phyloP scores from a whole-genome alignment of 2,329 filamentous ascomycete genomes.

The Lasiodiplodia theobromae region DNA sequence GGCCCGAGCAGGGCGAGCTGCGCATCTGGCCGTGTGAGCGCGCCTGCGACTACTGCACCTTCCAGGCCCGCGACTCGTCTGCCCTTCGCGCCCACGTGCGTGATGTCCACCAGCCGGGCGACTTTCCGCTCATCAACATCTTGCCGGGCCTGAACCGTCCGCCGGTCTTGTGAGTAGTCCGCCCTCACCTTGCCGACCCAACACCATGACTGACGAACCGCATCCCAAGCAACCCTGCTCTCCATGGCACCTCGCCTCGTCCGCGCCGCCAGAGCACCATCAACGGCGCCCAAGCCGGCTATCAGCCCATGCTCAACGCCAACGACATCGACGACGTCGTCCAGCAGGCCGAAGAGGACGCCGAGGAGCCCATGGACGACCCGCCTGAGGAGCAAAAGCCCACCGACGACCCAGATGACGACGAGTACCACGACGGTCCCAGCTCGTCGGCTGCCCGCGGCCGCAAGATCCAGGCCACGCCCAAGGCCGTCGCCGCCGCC shows the following conservation, averaged over 20 bases:
- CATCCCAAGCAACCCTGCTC: slow-evolving; percentile 8
- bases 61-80: slow-evolving; percentile 24
- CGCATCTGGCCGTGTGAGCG: slow-evolving; percentile 30
- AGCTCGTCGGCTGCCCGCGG: slow-evolving; percentile 1
- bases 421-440: background rate
- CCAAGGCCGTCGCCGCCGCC: slow-evolving; percentile 21
- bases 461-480: slow-evolving; percentile 22
- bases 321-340: background rate
- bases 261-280: background rate
- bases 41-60: slow-evolving; percentile 26
- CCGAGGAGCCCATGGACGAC: background rate
- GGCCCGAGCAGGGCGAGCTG: slow-evolving; percentile 25
- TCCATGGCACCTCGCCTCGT: slow-evolving; percentile 16
- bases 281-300: background rate
- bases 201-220: background rate
- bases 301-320: background rate
- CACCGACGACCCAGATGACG: background rate
- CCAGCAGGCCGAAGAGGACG: background rate
- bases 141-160: slow-evolving; percentile 14
- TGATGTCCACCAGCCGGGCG: slow-evolving; percentile 17
- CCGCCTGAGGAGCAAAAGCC: background rate
- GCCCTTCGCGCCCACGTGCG: slow-evolving; percentile 25
- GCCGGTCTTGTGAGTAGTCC: slow-evolving; percentile 18
- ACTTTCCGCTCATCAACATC: slow-evolving; percentile 19
- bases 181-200: background rate